Base-by-base conservation (phyloP, 352 stramenopile species). In the Phytophthora vignae region DNA sequence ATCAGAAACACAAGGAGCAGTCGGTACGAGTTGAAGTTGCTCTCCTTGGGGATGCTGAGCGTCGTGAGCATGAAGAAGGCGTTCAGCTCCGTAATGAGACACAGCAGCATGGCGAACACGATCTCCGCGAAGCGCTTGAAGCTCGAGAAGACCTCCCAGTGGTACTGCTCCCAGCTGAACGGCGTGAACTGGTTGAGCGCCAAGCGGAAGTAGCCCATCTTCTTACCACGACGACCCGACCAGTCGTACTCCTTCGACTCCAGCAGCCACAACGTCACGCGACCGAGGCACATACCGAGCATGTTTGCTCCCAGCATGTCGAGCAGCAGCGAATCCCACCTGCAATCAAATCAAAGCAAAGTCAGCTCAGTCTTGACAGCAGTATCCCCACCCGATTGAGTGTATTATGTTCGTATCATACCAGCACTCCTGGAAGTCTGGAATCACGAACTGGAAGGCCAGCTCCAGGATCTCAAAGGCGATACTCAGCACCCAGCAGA, bases 381-480 rank as follows among this genome's bases (percentile, higher is more conserved):
- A 50, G n/a, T 22, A 53, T 11, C 17, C 17, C n/a, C 44, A 52
- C 22, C 17, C 19, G 27, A 12, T 21, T 12, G 8, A 38, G 33
- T 38, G 7, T 7, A 27, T 0, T 25, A 25, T 25, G 22, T 25
- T 12, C 7, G n/a, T 15, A 29, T 59, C 76, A 25, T 62, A 87
- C 92, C 93, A 98, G 77, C 94, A 98, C 76, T 98, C 94, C 67
- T 97, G 90, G 68, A 98, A 98, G 70, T 98, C 93, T 0, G 94
- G 88, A 52, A 97, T 96, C 33, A 98, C 79, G 78, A 96, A 97
- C 67, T 97, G 87, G 17, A 97, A 74, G 14, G 91, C 83, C 15
- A 97, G 80, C 62, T 98, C 94, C 22, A 98, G 74, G 27, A 96
- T 73, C 79, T 98, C 94, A 63, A 98, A 98, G 55, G 88, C 82